Evolutionary conservation across 495 filamentous ascomycete species (phyloP).

Genomic region (Paragyromitra xinjiangensis): DNA sequence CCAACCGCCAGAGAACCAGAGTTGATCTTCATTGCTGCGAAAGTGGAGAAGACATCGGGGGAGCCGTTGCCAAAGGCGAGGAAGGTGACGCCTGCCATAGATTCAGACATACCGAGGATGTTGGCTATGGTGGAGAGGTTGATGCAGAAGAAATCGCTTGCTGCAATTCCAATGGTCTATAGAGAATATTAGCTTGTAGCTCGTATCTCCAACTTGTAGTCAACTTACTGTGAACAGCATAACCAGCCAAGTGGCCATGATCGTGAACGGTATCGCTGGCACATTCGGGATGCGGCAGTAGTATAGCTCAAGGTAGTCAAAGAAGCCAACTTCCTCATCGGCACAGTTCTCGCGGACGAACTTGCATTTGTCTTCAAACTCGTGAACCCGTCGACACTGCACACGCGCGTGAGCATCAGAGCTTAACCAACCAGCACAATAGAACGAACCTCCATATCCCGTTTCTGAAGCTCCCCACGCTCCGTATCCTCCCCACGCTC

Average conservation of each 20-base stretch:
- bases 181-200: neutral
- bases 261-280: constrained; percentile 77
- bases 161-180: constrained; percentile 92
- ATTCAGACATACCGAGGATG: constrained; percentile 92
- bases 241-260: constrained; percentile 84
- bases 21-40: constrained; percentile 96
- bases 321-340: constrained; percentile 87
- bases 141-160: constrained; percentile 97
- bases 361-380: constrained; percentile 80
- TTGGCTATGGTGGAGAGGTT: constrained; percentile 91
- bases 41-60: constrained; percentile 97
- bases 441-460: constrained; percentile 45
- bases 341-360: constrained; percentile 83
- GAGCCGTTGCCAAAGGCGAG: constrained; percentile 99
- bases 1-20: constrained; percentile 95
- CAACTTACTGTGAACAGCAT: constrained; percentile 75
- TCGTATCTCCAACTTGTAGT: too few relatives aligned
- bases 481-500: constrained; percentile 26
- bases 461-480: constrained; percentile 12
- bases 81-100: constrained; percentile 94
- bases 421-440: neutral
- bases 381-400: constrained; percentile 83
- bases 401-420: constrained; percentile 8
- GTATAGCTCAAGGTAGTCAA: constrained; percentile 90
- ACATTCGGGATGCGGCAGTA: constrained; percentile 79